Base-by-base conservation (phyloP, 2,329 filamentous ascomycete genomes). In the Penicillium paneum region DNA sequence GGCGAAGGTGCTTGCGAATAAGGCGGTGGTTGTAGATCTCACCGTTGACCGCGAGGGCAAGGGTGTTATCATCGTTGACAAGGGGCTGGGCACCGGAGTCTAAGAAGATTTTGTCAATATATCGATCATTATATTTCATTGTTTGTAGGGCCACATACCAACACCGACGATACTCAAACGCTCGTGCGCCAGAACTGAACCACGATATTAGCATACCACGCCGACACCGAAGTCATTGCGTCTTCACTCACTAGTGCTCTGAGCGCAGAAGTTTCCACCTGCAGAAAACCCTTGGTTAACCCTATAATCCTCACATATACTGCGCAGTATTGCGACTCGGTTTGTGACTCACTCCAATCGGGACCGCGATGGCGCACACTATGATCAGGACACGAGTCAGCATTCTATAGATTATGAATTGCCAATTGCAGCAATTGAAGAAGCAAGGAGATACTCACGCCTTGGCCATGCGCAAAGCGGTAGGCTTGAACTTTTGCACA, bases 1-100 rank as follows among this genome's bases (percentile, higher is more conserved):
- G 85, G 78, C 90, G 90, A 67, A 97, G 80, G 67, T 81, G 81
- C 79, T 97, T 97, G 72, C 94, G 88, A 70, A 99, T 82, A 69
- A 96, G 84, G 72, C 93, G 89, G 79, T 99, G 94, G 86, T 99
- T 99, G 83, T 99, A 99, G 74, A 99, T 99, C 76, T 99, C 94
- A 77, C 94, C 94, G 77, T 99, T 99, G 84, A 97, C 94, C 62
- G 94, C 93, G 58, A 99, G 85, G 61, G 93, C 87, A 68, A 99
- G 87, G 67, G 82, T 88, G 63, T 86, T 88, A 74, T 97, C 93
- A 64, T 91, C 86, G 80, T 91, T 97, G 81, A 93, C 88, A 63
- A 99, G 82, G 61, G 94, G 94, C 78, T 99, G 94, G 49, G 94
- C 93, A 73, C 94, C 94, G 69, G 90, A 93, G 74, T 97, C 93